Percentiles rank a stretch among this genome's conserved stretches.
phyloP scores from a whole-genome alignment of 2,329 filamentous ascomycete genomes.

The Sordariomycetes sp. region DNA sequence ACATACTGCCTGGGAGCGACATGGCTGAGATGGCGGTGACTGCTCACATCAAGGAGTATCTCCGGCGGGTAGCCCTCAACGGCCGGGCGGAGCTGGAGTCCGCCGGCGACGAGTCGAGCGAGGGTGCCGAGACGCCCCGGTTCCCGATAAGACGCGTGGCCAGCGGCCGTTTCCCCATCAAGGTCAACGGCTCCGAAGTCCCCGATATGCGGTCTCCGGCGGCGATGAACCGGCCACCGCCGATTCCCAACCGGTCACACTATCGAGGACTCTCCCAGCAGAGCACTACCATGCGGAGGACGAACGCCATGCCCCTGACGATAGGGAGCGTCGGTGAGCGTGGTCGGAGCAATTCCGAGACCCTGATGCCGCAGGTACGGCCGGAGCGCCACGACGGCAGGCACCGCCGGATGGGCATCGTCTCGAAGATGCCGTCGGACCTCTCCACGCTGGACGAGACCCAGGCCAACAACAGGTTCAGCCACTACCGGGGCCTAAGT shows the following conservation, averaged over 20 bases:
- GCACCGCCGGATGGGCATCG: slow-evolving; percentile 49
- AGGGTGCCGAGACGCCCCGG: slow-evolving; percentile 69
- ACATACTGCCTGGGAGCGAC: slow-evolving; percentile 42
- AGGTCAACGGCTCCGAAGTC: slow-evolving; percentile 61
- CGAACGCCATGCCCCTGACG: slow-evolving; percentile 57
- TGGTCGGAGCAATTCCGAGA: slow-evolving; percentile 52
- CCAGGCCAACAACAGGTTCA: slow-evolving; percentile 50
- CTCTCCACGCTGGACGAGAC: slow-evolving; percentile 50
- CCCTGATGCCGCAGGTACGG: slow-evolving; percentile 30
- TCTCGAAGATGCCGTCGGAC: slow-evolving; percentile 45
- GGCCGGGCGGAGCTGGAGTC: slow-evolving; percentile 41
- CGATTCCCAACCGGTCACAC: slow-evolving; percentile 70
- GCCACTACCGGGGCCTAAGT: slow-evolving; percentile 52
- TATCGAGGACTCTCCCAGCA: slow-evolving; percentile 63
- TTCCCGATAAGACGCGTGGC: slow-evolving; percentile 46
- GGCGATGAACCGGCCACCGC: slow-evolving; percentile 42
- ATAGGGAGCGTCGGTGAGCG: slow-evolving; percentile 59
- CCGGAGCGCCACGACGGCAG: slow-evolving; percentile 39
- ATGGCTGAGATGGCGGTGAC: slow-evolving; percentile 48
- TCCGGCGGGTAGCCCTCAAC: slow-evolving; percentile 37
- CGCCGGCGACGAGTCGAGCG: slow-evolving; percentile 48
- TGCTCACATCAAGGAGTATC: slow-evolving; percentile 46
- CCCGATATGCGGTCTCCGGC: slow-evolving; percentile 56
- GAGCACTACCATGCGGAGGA: slow-evolving; percentile 49
- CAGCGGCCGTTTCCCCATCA: slow-evolving; percentile 54